Percentiles rank a stretch among this genome's conserved stretches.
Conservation (phyloP, 73 alveolate genomes). For the Paramecium tetraurelia region DNA sequence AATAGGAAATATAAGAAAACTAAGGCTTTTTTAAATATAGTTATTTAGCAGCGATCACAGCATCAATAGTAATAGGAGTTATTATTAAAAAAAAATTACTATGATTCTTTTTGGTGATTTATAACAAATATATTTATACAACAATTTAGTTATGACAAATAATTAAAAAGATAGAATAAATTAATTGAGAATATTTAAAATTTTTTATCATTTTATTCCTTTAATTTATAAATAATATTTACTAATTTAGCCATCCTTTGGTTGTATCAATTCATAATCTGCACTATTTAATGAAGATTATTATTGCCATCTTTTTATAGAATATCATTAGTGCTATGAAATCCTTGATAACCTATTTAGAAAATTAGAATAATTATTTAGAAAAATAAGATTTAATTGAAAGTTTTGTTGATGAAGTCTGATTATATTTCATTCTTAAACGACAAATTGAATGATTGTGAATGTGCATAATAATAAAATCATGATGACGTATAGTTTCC, state of each 20-base stretch:
- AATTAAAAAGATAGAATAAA: not conserved
- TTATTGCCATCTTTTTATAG: not conserved
- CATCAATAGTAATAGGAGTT: not conserved
- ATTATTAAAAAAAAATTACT: not conserved
- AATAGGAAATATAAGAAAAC: not conserved
- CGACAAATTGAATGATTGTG: not conserved
- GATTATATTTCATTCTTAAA: not conserved
- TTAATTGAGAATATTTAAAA: no score
- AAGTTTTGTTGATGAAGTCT: not conserved
- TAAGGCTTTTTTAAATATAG: not conserved
- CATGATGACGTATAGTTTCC: constrained; percentile 46
- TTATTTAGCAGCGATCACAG: not conserved
- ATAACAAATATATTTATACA: not conserved
- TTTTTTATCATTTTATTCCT: not conserved
- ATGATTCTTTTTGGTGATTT: not conserved
- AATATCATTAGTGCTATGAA: not conserved
- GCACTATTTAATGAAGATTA: not conserved
- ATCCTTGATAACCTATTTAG: not conserved
- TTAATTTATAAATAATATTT: not conserved
- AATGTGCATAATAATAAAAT: not conserved
- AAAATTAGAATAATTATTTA: not conserved
- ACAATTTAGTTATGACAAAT: not conserved
- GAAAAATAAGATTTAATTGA: not conserved
- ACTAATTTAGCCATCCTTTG: not conserved
- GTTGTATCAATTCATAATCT: not conserved